Percentiles rank a stretch among this genome's conserved stretches.
Conservation (phyloP, 1,139 yeast species). For the Kurtzmaniella quercitrusa region DNA sequence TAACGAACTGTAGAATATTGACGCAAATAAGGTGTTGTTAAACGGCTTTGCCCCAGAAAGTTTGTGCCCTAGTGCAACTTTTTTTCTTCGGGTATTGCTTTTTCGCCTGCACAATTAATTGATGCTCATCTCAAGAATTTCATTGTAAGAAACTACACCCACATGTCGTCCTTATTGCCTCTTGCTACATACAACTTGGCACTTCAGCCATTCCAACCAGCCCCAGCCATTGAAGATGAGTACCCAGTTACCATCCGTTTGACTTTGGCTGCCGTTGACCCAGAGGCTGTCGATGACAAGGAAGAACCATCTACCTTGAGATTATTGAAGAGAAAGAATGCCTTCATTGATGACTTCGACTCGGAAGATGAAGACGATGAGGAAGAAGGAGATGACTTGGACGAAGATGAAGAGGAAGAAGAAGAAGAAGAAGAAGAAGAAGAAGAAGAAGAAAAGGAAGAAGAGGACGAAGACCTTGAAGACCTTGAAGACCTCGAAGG, state of each 20-base stretch:
- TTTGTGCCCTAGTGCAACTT: constrained; percentile 1
- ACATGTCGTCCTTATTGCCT: constrained; percentile 71
- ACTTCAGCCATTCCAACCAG: constrained; percentile 80
- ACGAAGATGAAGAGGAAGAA: constrained; percentile 43
- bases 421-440: constrained; percentile 22
- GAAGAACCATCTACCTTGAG: constrained; percentile 85
- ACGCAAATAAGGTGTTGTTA: neutral
- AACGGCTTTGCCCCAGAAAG: constrained; percentile 1
- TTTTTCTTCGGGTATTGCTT: neutral
- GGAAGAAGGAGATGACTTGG: constrained; percentile 52
- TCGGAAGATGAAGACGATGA: constrained; percentile 37
- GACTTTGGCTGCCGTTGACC: constrained; percentile 95
- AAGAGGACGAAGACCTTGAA: constrained; percentile 58
- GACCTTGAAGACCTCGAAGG: constrained; percentile 19
- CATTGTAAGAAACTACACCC: constrained; percentile 7
- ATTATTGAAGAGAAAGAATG: constrained; percentile 70
- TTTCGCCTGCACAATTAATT: constrained; percentile 1
- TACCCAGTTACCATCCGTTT: constrained; percentile 86
- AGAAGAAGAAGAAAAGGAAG: constrained; percentile 35
- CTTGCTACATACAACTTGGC: constrained; percentile 83
- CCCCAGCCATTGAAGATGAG: constrained; percentile 81
- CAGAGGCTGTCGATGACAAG: constrained; percentile 76
- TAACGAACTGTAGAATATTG: neutral
- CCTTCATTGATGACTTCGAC: constrained; percentile 46
- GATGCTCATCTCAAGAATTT: constrained; percentile 3